Conservation (phyloP, 768 basidiomycete genomes). For the Naganishia kalamii region DNA sequence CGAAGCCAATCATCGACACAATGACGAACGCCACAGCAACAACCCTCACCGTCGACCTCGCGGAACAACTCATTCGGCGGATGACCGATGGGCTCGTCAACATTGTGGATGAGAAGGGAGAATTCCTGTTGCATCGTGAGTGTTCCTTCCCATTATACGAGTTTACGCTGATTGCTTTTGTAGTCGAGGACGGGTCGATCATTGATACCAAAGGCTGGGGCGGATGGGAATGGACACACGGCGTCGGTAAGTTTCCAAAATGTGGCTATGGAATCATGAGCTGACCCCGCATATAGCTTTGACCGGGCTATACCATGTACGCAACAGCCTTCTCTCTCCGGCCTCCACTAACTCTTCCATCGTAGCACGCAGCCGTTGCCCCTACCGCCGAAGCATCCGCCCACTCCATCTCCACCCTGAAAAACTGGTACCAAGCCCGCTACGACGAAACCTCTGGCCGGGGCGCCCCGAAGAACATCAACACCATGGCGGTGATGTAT, state of each 20-base stretch:
- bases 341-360: conserved; percentile 34
- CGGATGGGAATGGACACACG: conserved; percentile 54
- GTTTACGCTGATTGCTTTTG: neutral
- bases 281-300: too few relatives aligned
- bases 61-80: conserved; percentile 34
- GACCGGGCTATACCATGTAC: conserved; percentile 36
- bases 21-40: conserved; percentile 8
- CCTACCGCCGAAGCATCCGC: neutral
- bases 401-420: conserved; percentile 48
- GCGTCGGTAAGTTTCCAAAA: conserved; percentile 41
- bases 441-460: conserved; percentile 47
- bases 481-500: conserved; percentile 56
- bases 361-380: conserved; percentile 9
- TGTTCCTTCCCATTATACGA: neutral
- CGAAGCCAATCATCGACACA: too few relatives aligned
- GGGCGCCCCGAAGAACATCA: conserved; percentile 59
- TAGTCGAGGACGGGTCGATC: conserved; percentile 52
- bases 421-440: conserved; percentile 54
- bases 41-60: conserved; percentile 29
- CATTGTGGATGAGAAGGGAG: conserved; percentile 55
- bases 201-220: conserved; percentile 60
- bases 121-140: conserved; percentile 51
- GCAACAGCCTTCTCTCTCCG: conserved; percentile 48
- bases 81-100: conserved; percentile 49
- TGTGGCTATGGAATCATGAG: too few relatives aligned